phyloP scores from a whole-genome alignment of 805 yeast genomes.

The Wickerhamiella nectarea region DNA sequence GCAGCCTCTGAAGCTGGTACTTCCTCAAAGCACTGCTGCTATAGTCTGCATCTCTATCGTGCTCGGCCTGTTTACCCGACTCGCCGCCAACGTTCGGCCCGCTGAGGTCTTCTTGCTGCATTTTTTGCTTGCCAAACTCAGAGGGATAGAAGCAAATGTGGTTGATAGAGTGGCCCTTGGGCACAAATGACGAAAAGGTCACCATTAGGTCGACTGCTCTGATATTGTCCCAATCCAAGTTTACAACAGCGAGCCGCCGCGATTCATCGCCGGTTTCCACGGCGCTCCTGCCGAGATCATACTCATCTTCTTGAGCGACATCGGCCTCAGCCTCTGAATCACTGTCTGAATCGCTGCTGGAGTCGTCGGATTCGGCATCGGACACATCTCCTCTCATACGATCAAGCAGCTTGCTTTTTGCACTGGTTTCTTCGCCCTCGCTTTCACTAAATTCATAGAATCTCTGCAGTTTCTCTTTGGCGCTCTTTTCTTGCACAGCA shows the following conservation, averaged over 20 bases:
- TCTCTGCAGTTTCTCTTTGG: slow-evolving; percentile 43
- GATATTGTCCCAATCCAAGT: slow-evolving; percentile 96
- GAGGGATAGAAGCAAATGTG: slow-evolving; percentile 72
- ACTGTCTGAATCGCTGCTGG: slow-evolving; percentile 5
- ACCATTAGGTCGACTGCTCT: slow-evolving; percentile 78
- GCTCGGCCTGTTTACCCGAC: slow-evolving; percentile 57
- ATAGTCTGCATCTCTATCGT: slow-evolving; percentile 70
- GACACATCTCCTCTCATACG: slow-evolving; percentile 20
- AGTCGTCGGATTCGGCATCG: slow-evolving; percentile 2
- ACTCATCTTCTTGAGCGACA: slow-evolving; percentile 22
- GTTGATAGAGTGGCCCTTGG: slow-evolving; percentile 52
- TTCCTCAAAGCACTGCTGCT: slow-evolving; percentile 73
- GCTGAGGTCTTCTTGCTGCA: slow-evolving; percentile 77
- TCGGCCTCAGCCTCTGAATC: slow-evolving; percentile 16
- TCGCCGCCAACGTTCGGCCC: slow-evolving; percentile 72
- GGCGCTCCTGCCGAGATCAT: slow-evolving; percentile 28
- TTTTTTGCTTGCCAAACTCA: slow-evolving; percentile 82
- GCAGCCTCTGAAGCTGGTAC: slow-evolving; percentile 81
- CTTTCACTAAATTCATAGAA: slow-evolving; percentile 40
- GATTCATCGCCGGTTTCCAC: slow-evolving; percentile 87
- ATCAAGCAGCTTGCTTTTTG: slow-evolving; percentile 13
- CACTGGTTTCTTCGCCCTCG: slow-evolving; percentile 24
- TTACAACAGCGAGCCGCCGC: slow-evolving; percentile 73
- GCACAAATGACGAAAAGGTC: slow-evolving; percentile 74
- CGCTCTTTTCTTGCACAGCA: slow-evolving; percentile 36